Evolutionary conservation across 2,329 filamentous ascomycete genomes (phyloP), one percentile per base, ranked within the genome.

Genomic region (Fusarium nurragi): DNA sequence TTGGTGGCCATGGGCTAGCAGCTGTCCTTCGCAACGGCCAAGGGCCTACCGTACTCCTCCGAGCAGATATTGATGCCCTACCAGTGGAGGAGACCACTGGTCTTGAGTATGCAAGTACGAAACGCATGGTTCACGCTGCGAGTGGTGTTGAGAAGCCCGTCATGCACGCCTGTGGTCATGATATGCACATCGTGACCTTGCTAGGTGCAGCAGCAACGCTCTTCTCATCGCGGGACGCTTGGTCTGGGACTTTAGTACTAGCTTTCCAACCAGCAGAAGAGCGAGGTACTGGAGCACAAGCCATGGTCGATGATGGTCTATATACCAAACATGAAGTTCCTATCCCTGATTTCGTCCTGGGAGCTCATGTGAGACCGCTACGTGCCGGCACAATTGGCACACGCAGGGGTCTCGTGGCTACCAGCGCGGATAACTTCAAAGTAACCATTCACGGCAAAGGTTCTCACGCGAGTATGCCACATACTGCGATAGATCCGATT

Each of bases 181-280:
- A 89, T 65, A 85, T 88, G 77, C 88, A 91, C 70, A 84, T 90
- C 23, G 81, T 85, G 0, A 77, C 78, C 28, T 77, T 90, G 5
- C 77, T 90, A 2, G 88, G 82, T 0, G 83, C 84, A 0, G 81
- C 85, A 0, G 78, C 83, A 19, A 76, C 82, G 0, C 76, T 92
- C 0, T 74, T 80, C 2, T 74, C 73, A 0, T 72, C 76, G 0
- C 78, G 74, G n/a, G 66, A 79, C 0, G 28, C 62, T 1, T 92
- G 89, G 89, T 77, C 73, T 11, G 89, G 89, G 0, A 91, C 87
- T 1, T 67, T 91, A 19, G 76, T 92, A 6, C 73, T 89, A 8
- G 74, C 87, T 4, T 92, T 91, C 72, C 90, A 92, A 68, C 89
- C 89, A 0, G 84, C 85, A 3, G 89, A 91, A 71, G 89, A 92